Percentiles rank a stretch among this genome's conserved stretches.
Conservation (phyloP, 2,329 filamentous ascomycete species). For the Phoma herbarum region DNA sequence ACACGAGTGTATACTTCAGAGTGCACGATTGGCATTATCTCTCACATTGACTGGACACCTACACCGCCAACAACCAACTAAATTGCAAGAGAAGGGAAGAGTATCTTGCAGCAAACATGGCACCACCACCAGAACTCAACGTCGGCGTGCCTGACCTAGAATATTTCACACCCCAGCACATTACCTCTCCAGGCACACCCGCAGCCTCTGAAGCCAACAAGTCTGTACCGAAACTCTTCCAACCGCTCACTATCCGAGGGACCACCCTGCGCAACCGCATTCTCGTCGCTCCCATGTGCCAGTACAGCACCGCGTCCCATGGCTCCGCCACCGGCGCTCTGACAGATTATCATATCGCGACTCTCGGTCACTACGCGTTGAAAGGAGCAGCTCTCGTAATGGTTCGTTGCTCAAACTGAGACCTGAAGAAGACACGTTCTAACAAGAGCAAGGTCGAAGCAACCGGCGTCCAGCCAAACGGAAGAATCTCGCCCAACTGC, state of each 20-base stretch:
- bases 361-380: constrained; percentile 51
- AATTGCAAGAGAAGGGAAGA: not conserved
- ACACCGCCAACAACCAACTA: not conserved
- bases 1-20: too few relatives aligned
- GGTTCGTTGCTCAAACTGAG: not conserved
- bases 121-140: constrained; percentile 40
- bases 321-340: constrained; percentile 49
- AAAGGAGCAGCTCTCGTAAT: constrained; percentile 50
- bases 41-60: not conserved
- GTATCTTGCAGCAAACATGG: constrained; percentile 10
- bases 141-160: constrained; percentile 40
- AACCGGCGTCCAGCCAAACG: constrained; percentile 48
- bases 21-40: not conserved
- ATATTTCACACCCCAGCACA: constrained; percentile 59
- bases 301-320: constrained; percentile 43
- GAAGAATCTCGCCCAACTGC: constrained; percentile 49
- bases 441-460: constrained; percentile 38
- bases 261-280: constrained; percentile 50
- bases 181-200: constrained; percentile 52
- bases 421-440: too few relatives aligned
- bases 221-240: constrained; percentile 45
- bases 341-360: constrained; percentile 52
- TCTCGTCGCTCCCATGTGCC: constrained; percentile 52
- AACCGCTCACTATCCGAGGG: constrained; percentile 47
- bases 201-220: constrained; percentile 18